Percentiles rank a stretch among this genome's conserved stretches.
Evolutionary conservation across 805 yeast species (phyloP).

Genomic region (Wickerhamiella galacta): DNA sequence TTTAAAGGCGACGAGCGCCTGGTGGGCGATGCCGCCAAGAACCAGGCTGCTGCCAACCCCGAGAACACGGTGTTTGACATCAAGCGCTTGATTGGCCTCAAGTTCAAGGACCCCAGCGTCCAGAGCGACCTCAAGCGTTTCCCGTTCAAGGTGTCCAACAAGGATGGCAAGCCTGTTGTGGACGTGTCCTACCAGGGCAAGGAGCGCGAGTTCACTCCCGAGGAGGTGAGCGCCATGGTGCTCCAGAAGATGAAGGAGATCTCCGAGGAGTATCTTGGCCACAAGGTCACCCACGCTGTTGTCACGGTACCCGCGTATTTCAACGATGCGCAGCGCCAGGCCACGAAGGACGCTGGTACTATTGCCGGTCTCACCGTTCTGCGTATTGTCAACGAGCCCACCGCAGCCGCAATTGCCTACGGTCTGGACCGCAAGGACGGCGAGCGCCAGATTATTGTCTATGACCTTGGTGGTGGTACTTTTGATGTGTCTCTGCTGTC

Average conservation of each 20-base stretch:
- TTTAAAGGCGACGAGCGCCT: conserved; percentile 84
- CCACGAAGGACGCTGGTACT: conserved; percentile 84
- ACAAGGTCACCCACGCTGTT: conserved; percentile 72
- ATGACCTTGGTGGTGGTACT: conserved; percentile 97
- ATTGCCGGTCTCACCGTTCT: conserved; percentile 79
- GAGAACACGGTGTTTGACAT: conserved; percentile 76
- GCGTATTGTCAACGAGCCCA: conserved; percentile 85
- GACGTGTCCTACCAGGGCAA: conserved; percentile 62
- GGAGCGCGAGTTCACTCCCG: conserved; percentile 67
- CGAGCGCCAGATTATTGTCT: conserved; percentile 81
- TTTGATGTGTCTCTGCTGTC: conserved; percentile 80
- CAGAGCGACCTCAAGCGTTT: conserved; percentile 69
- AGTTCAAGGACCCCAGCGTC: conserved; percentile 59
- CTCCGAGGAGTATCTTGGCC: conserved; percentile 82
- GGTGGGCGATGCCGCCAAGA: conserved; percentile 93
- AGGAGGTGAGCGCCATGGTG: conserved; percentile 85
- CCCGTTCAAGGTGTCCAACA: conserved; percentile 56
- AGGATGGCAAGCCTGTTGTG: conserved; percentile 69
- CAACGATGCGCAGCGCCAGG: conserved; percentile 89
- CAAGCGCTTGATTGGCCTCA: conserved; percentile 79
- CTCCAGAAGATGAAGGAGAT: conserved; percentile 82
- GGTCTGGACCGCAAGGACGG: conserved; percentile 68
- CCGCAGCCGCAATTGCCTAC: conserved; percentile 96
- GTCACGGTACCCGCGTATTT: conserved; percentile 89
- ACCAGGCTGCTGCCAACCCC: conserved; percentile 85